Evolutionary conservation across 495 filamentous ascomycete species (phyloP).

Genomic region (Neurospora discreta): DNA sequence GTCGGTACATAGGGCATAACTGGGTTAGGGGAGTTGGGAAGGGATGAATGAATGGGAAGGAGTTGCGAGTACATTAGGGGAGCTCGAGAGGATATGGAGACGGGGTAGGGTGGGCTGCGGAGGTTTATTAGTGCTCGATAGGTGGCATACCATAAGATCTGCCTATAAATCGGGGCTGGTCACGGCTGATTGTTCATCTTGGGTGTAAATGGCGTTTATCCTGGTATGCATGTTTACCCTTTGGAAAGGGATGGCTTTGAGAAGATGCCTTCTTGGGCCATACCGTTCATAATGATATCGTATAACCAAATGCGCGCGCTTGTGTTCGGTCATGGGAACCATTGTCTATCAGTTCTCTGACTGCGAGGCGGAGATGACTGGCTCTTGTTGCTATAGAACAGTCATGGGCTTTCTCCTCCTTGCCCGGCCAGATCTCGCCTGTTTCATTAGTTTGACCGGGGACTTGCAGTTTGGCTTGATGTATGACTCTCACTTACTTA

Average conservation of each 20-base stretch:
- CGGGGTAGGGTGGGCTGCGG: neutral
- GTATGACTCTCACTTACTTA: neutral
- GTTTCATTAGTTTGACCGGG: neutral
- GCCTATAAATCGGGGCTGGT: neutral
- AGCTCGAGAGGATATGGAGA: neutral
- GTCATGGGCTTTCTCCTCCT: neutral
- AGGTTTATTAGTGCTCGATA: no score
- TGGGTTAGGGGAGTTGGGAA: neutral
- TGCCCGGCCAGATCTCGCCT: neutral
- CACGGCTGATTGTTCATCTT: neutral
- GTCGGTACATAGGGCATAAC: neutral
- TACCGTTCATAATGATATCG: neutral
- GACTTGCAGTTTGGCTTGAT: neutral
- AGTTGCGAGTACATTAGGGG: neutral
- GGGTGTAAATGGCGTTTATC: no score
- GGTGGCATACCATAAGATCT: no score
- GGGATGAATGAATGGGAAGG: neutral
- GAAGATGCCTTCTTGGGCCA: neutral
- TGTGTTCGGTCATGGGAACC: neutral
- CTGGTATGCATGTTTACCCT: neutral
- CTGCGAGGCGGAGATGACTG: neutral
- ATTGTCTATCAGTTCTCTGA: neutral
- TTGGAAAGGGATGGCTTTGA: neutral
- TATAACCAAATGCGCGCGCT: neutral
- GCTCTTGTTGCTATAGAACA: neutral